These are phyloP conservation scores for Magnusiomyces fungicola DNA, from an alignment of 1,139 yeast genomes.

Conservation along the genomic window DNA sequence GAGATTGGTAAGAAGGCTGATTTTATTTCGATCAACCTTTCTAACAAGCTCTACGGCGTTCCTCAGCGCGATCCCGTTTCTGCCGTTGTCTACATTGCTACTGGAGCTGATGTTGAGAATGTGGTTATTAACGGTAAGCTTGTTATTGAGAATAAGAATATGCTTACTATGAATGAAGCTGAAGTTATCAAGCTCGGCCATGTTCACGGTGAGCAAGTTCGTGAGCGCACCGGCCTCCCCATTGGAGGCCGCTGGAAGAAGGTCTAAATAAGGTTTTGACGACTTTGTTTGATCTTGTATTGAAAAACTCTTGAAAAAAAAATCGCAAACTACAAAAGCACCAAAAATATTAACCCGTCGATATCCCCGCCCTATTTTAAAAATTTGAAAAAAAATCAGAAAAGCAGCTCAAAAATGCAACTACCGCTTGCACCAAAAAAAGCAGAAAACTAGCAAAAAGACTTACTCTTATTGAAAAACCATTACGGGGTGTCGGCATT, in stretches of 20 bases:
- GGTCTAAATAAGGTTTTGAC: slow-evolving; percentile 5
- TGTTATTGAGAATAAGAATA: slow-evolving; percentile 19
- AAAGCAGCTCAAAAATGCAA: too few species aligned
- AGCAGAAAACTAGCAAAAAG: too few species aligned
- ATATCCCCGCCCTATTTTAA: too few species aligned
- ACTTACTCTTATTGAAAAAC: too few species aligned
- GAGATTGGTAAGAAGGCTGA: slow-evolving; percentile 29
- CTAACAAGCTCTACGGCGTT: slow-evolving; percentile 20
- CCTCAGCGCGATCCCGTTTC: slow-evolving; percentile 19
- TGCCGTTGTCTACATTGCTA: slow-evolving; percentile 25
- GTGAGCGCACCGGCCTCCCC: slow-evolving; percentile 14
- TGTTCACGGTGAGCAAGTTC: slow-evolving; percentile 18
- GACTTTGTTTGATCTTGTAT: neutral
- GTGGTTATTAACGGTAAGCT: slow-evolving; percentile 24
- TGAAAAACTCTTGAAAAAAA: neutral
- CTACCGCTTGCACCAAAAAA: too few species aligned
- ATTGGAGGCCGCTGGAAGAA: slow-evolving; percentile 15
- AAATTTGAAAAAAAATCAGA: too few species aligned
- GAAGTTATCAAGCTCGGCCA: slow-evolving; percentile 23
- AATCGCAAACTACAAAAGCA: neutral
- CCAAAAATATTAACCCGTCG: too few species aligned
- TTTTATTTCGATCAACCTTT: slow-evolving; percentile 22
- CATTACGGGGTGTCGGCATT: too few species aligned
- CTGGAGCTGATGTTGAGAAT: slow-evolving; percentile 24
- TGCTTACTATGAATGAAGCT: slow-evolving; percentile 24